These are phyloP conservation scores for Puya raimondii DNA, from an alignment of 176 grass and related monocot species.

Conservation along the genomic window DNA sequence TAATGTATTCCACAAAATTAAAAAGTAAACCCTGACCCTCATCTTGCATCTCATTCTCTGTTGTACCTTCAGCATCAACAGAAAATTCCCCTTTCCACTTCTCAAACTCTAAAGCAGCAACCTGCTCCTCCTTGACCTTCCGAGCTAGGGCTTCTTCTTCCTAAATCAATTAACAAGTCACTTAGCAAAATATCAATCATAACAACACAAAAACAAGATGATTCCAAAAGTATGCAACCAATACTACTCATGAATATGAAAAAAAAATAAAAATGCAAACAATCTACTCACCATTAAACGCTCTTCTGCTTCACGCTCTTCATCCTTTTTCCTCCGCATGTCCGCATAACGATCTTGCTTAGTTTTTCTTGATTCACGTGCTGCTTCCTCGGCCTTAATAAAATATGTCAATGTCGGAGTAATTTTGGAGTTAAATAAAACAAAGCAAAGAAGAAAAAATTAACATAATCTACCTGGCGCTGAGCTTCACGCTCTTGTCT, in stretches of 20 bases:
- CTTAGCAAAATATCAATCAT: slow-evolving; percentile 15
- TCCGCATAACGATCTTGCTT: slow-evolving; percentile 81
- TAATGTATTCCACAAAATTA: slow-evolving; percentile 96
- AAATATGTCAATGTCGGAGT: slow-evolving; percentile 1
- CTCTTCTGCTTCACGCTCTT: slow-evolving; percentile 80
- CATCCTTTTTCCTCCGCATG: slow-evolving; percentile 85
- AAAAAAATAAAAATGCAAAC: too few species aligned
- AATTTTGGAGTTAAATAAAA: not conserved
- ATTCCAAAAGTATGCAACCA: not conserved
- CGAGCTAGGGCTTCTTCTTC: slow-evolving; percentile 69
- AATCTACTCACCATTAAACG: slow-evolving; percentile 37
- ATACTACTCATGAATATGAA: too few species aligned
- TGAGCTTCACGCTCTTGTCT: slow-evolving; percentile 68
- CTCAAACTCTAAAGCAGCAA: slow-evolving; percentile 72
- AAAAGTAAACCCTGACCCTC: slow-evolving; percentile 60
- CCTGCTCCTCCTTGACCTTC: slow-evolving; percentile 68
- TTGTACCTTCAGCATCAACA: slow-evolving; percentile 92
- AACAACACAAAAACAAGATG: slow-evolving; percentile 1
- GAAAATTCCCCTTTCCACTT: slow-evolving; percentile 96
- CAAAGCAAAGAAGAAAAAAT: not conserved
- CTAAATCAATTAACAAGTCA: slow-evolving; percentile 30
- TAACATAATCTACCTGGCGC: slow-evolving; percentile 41
- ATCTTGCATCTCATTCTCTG: slow-evolving; percentile 71
- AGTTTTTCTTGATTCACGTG: slow-evolving; percentile 46
- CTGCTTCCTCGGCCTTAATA: slow-evolving; percentile 52